These are phyloP conservation scores for Pestalotiopsis sp. DNA, from an alignment of 2,329 filamentous ascomycete species.

Conservation along the genomic window DNA sequence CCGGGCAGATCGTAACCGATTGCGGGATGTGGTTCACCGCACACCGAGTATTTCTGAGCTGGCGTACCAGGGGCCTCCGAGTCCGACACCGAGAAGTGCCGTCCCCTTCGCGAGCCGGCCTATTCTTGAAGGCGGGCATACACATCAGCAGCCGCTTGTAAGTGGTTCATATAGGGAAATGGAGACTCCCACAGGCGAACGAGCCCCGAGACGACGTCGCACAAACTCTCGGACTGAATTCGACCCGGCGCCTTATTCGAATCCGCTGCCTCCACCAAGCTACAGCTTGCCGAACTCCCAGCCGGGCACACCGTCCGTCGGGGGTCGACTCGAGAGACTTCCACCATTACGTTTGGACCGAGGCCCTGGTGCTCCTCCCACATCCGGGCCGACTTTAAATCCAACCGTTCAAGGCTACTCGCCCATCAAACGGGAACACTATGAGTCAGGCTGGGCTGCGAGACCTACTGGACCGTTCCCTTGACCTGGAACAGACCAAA, in stretches of 20 bases:
- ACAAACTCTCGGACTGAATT: slow-evolving; percentile 51
- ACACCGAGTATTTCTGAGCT: slow-evolving; percentile 59
- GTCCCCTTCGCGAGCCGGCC: slow-evolving; percentile 42
- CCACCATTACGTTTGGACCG: slow-evolving; percentile 54
- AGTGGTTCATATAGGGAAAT: slow-evolving; percentile 38
- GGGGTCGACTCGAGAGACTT: slow-evolving; percentile 42
- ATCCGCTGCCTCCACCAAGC: slow-evolving; percentile 40
- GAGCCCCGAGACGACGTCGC: slow-evolving; percentile 48
- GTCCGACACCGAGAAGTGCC: slow-evolving; percentile 44
- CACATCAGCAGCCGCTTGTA: slow-evolving; percentile 21
- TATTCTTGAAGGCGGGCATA: slow-evolving; percentile 31
- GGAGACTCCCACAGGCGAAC: slow-evolving; percentile 48
- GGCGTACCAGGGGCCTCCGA: slow-evolving; percentile 54
- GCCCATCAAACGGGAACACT: slow-evolving; percentile 34
- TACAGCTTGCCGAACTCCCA: slow-evolving; percentile 37
- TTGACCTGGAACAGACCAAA: slow-evolving; percentile 4
- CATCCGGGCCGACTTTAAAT: slow-evolving; percentile 23
- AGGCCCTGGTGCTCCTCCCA: slow-evolving; percentile 24
- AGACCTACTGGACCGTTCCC: slow-evolving; percentile 20
- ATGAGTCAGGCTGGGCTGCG: slow-evolving; percentile 42
- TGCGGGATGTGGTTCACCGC: slow-evolving; percentile 66
- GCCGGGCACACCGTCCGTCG: slow-evolving; percentile 31
- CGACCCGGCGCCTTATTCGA: slow-evolving; percentile 41
- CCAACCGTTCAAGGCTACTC: slow-evolving; percentile 27
- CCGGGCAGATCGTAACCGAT: slow-evolving; percentile 70